Percentiles rank a stretch among this genome's conserved stretches.
These are phyloP conservation scores for Cutaneotrichosporon sp. DNA, from an alignment of 1,284 basidiomycete genomes.

Conservation along the genomic window DNA sequence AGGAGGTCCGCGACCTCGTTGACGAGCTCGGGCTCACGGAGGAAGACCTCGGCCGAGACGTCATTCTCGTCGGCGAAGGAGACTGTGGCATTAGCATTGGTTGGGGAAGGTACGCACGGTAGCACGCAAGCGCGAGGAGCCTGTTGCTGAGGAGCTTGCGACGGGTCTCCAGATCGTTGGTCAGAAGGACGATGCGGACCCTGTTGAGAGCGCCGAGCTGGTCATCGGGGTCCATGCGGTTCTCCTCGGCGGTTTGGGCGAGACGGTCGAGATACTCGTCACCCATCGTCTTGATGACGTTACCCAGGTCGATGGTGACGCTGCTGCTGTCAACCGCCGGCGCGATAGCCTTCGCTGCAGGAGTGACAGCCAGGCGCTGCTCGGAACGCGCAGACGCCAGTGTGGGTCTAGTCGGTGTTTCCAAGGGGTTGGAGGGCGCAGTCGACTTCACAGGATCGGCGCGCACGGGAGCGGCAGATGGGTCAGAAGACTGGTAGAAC, in stretches of 20 bases:
- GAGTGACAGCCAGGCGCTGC: constrained; percentile 14
- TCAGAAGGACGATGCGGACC: constrained; percentile 72
- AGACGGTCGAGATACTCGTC: constrained; percentile 59
- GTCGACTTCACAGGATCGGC: constrained; percentile 5
- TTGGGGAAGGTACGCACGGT: constrained; percentile 51
- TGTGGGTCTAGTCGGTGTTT: constrained; percentile 33
- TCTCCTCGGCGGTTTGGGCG: constrained; percentile 68
- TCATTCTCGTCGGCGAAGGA: constrained; percentile 73
- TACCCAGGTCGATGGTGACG: constrained; percentile 44
- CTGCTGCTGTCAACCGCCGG: constrained; percentile 19
- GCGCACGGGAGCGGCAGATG: constrained; percentile 10
- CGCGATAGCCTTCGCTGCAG: constrained; percentile 11
- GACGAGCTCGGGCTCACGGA: constrained; percentile 87
- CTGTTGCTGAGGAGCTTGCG: constrained; percentile 79
- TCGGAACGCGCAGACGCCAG: constrained; percentile 13
- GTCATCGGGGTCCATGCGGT: constrained; percentile 75
- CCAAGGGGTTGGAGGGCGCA: constrained; percentile 3
- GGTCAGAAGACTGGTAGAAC: constrained; percentile 47
- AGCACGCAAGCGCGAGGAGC: constrained; percentile 84
- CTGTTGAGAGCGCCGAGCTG: constrained; percentile 87
- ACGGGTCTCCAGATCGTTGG: constrained; percentile 63
- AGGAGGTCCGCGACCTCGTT: constrained; percentile 84
- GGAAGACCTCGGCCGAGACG: constrained; percentile 77
- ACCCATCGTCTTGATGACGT: constrained; percentile 23
- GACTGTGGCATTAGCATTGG: constrained; percentile 52